Evolutionary conservation across 768 basidiomycete genomes (phyloP).

Genomic region (Pholiota microspora): DNA sequence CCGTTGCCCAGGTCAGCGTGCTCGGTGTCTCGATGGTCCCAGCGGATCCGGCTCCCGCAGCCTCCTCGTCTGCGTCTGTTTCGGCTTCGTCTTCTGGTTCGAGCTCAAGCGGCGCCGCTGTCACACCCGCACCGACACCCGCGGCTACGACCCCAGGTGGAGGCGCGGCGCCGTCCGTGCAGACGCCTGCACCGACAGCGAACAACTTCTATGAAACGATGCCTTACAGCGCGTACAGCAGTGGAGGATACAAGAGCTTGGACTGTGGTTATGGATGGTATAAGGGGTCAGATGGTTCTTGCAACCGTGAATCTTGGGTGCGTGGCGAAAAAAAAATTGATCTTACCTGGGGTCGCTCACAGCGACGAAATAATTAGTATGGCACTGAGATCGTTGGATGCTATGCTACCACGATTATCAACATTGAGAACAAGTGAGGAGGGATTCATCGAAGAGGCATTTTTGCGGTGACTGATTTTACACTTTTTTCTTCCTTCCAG

Average conservation of each 20-base stretch:
- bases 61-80: slow-evolving; percentile 17
- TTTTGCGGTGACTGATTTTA: slow-evolving; percentile 6
- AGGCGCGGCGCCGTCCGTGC: slow-evolving; percentile 30
- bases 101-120: slow-evolving; percentile 8
- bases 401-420: slow-evolving; percentile 67
- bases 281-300: slow-evolving; percentile 55
- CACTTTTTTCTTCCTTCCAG: slow-evolving; percentile 13
- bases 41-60: slow-evolving; percentile 21
- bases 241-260: slow-evolving; percentile 64
- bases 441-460: not conserved
- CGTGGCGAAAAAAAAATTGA: slow-evolving; percentile 22
- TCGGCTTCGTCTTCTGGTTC: slow-evolving; percentile 16
- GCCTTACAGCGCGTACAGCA: slow-evolving; percentile 59
- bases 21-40: slow-evolving; percentile 44
- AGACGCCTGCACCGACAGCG: slow-evolving; percentile 33
- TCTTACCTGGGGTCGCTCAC: too few relatives aligned
- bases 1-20: slow-evolving; percentile 52
- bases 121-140: slow-evolving; percentile 22
- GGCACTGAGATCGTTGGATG: slow-evolving; percentile 44
- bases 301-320: slow-evolving; percentile 59
- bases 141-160: slow-evolving; percentile 22
- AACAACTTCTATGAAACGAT: slow-evolving; percentile 44
- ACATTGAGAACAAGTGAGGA: slow-evolving; percentile 26
- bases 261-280: slow-evolving; percentile 70
- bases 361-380: too few relatives aligned